Evolutionary conservation across 768 basidiomycete species (phyloP), one percentile per base, ranked within the genome.

Genomic region (Russula sp.): DNA sequence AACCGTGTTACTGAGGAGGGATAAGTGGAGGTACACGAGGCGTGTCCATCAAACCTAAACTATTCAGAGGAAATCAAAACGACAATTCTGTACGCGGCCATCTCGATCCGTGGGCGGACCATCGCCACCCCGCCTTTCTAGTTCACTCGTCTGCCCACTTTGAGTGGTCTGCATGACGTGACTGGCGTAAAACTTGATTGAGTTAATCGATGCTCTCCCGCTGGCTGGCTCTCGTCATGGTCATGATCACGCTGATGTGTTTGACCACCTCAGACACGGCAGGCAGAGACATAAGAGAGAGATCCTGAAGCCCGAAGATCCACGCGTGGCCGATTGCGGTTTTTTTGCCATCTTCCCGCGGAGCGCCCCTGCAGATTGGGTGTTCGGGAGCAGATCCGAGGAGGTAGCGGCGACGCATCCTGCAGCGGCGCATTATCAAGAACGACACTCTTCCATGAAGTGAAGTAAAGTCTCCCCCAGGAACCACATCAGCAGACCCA

Each of bases 31-130:
- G 53, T 45, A 61, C 59, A 16, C 16, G 34, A 37, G n/a, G 32
- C 5, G 42, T 11, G 13, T 45, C 34, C 59, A 31, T 39, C 59
- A 48, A 60, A 52, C 59, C 22, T 52, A 45, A 52, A 39, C 52
- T 7, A 27, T 44, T 18, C 18, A 54, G 52, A 53, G 31, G 10
- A 47, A 35, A 48, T 9, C 20, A 32, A 53, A 27, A 34, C 13
- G 49, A 10, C 40, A 44, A 20, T 48, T 44, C 42, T 55, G 55
- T 4, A 32, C 14, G 27, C 27, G 39, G 42, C 9, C 55, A 32
- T 42, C 10, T 44, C 9, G 40, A 39, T 31, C 58, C 27, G 32
- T 32, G 32, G 32, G 20, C 50, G 49, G 40, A 16, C 32, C 10
- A 4, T 31, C 37, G 16, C 9, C 32, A n/a, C 37, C 14, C 44